A percentile compares a stretch with the other conserved stretches of the same genome.
phyloP scores from a whole-genome alignment of 78 protist genomes.

The Guillardia theta region DNA sequence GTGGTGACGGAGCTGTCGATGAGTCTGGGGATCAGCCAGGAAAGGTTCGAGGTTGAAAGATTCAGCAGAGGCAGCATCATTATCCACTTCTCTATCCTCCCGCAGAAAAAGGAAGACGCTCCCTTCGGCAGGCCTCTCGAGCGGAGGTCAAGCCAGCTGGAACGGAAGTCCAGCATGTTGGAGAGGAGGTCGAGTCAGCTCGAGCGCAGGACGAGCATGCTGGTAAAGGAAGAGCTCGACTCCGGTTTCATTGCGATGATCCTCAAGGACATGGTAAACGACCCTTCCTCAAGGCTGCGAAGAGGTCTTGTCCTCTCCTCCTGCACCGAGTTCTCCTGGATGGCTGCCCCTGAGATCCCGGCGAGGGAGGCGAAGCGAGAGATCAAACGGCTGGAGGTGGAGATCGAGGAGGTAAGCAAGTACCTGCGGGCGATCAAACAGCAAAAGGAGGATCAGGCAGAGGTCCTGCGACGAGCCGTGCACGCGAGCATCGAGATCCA shows the following conservation, averaged over 20 bases:
- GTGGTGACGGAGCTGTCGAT: too few species aligned
- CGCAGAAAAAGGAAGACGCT: background rate
- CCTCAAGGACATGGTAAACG: too few species aligned
- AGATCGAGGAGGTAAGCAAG: background rate
- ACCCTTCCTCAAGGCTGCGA: background rate
- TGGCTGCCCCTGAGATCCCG: background rate
- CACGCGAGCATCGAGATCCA: too few species aligned
- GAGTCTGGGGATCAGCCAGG: background rate
- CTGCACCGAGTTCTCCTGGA: background rate
- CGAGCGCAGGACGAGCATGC: too few species aligned
- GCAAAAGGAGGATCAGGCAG: background rate
- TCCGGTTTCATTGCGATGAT: too few species aligned
- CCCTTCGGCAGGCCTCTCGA: too few species aligned
- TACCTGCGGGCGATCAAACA: background rate
- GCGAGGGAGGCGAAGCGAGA: background rate
- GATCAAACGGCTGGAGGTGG: background rate
- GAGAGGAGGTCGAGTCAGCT: too few species aligned
- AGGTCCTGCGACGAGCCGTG: background rate
- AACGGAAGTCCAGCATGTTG: too few species aligned
- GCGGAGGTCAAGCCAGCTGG: too few species aligned
- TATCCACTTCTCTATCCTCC: background rate
- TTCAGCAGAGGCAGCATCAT: background rate
- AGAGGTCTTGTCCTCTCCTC: background rate
- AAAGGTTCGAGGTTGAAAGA: background rate
- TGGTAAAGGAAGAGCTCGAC: too few species aligned